A percentile compares a stretch with the other conserved stretches of the same genome.
Evolutionary conservation across 2,329 filamentous ascomycete genomes (phyloP).

Genomic region (Dactylellina cionopaga): DNA sequence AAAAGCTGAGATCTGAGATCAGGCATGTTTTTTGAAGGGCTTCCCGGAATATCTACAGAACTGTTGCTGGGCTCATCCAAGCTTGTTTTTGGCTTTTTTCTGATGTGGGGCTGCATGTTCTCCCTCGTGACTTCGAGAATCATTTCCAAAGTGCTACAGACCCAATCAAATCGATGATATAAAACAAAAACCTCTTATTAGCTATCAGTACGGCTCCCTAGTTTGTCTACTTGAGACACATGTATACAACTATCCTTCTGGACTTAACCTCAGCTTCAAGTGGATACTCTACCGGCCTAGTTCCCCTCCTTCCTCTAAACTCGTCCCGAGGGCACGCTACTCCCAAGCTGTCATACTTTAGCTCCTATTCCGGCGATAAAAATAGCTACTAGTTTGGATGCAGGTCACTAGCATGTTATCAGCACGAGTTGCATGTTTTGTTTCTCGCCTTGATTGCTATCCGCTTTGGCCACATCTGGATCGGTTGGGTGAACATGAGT

Average conservation of each 20-base stretch:
- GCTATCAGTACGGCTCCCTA: background rate
- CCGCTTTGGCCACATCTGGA: background rate
- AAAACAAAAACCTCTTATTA: too few relatives aligned
- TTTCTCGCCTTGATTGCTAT: background rate
- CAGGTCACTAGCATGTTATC: background rate
- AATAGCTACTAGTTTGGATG: background rate
- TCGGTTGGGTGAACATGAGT: background rate
- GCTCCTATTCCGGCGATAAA: slow-evolving; percentile 25
- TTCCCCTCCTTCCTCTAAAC: too few relatives aligned
- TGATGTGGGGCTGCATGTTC: background rate
- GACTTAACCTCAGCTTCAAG: too few relatives aligned
- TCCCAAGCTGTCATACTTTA: slow-evolving; percentile 14
- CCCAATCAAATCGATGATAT: too few relatives aligned
- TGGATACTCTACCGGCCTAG: too few relatives aligned
- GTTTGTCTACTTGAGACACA: too few relatives aligned
- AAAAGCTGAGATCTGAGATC: slow-evolving; percentile 26
- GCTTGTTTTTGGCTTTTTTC: background rate
- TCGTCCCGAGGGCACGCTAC: too few relatives aligned
- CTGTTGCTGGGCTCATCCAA: slow-evolving; percentile 7
- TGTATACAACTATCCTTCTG: too few relatives aligned
- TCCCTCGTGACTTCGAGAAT: background rate
- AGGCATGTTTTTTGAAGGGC: background rate
- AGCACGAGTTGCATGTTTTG: background rate
- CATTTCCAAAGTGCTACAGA: background rate
- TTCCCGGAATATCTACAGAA: background rate